These are phyloP conservation scores for Nemophila menziesii DNA, from an alignment of 257 asterid genomes.

Conservation along the genomic window DNA sequence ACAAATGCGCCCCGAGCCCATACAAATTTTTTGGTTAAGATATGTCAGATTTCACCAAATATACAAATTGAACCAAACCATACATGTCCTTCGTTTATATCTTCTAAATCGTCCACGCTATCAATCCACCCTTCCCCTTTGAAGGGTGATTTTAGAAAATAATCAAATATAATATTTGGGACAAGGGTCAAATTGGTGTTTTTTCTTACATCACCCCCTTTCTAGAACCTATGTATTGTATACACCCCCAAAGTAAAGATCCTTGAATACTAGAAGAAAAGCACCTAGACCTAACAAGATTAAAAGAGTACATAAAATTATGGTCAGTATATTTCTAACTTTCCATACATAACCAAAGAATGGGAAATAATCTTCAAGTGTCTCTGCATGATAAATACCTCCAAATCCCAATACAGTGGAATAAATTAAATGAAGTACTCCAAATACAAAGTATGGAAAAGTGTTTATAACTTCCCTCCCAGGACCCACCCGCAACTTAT, in stretches of 20 bases:
- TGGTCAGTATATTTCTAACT: not conserved
- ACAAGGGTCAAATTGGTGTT: not conserved
- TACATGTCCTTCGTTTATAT: slow-evolving; percentile 9
- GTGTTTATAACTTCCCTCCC: not conserved
- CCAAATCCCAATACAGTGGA: slow-evolving; percentile 1
- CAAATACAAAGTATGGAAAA: not conserved
- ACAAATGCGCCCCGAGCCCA: no score
- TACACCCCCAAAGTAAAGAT: not conserved
- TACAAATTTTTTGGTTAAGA: no score
- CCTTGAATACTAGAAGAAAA: slow-evolving; percentile 9
- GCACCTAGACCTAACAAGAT: slow-evolving; percentile 7
- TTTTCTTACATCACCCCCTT: slow-evolving; percentile 1
- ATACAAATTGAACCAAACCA: no score
- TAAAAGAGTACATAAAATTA: slow-evolving; percentile 4
- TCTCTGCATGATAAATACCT: slow-evolving; percentile 6
- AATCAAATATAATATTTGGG: slow-evolving; percentile 6
- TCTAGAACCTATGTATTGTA: not conserved
- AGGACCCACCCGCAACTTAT: no score
- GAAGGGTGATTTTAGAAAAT: slow-evolving; percentile 5
- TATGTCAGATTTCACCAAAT: no score
- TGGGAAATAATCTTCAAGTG: slow-evolving; percentile 1
- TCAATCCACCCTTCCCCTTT: slow-evolving; percentile 10
- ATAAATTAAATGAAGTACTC: slow-evolving; percentile 1
- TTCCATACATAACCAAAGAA: slow-evolving; percentile 4
- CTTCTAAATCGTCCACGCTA: slow-evolving; percentile 10